Conservation (phyloP, 345 rosid species). For the Populus euphratica region DNA sequence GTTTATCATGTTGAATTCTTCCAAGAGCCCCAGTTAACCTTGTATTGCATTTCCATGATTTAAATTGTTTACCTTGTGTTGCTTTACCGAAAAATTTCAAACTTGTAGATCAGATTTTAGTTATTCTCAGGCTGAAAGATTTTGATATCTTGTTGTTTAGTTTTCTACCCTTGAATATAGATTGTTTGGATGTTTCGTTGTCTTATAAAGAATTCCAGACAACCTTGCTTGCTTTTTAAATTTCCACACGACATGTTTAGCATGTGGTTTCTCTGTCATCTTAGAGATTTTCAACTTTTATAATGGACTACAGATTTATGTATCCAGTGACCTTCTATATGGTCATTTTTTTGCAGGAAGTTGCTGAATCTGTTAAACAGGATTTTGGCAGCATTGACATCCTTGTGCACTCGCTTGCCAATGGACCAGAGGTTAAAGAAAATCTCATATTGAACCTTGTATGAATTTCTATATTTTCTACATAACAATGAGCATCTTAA, state of each 20-base stretch:
- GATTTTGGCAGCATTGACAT: constrained; percentile 92
- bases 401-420: constrained; percentile 93
- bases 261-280: neutral
- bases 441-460: neutral
- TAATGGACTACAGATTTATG: neutral
- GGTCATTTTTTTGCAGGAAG: constrained; percentile 51
- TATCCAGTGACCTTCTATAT: neutral
- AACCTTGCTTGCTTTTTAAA: neutral
- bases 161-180: neutral
- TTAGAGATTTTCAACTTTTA: neutral
- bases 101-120: neutral
- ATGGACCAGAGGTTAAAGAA: constrained; percentile 80
- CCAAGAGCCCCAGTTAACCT: neutral
- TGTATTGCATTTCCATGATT: neutral
- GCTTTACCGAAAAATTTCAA: neutral
- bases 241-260: neutral
- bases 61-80: neutral
- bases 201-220: neutral
- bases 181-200: neutral
- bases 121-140: neutral
- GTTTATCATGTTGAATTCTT: neutral
- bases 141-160: neutral
- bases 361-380: constrained; percentile 72
- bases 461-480: neutral
- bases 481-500: neutral